A percentile compares a stretch with the other conserved stretches of the same genome.
These are phyloP conservation scores for Larix kaempferi DNA, from an alignment of 75 land plant species.

Conservation along the genomic window DNA sequence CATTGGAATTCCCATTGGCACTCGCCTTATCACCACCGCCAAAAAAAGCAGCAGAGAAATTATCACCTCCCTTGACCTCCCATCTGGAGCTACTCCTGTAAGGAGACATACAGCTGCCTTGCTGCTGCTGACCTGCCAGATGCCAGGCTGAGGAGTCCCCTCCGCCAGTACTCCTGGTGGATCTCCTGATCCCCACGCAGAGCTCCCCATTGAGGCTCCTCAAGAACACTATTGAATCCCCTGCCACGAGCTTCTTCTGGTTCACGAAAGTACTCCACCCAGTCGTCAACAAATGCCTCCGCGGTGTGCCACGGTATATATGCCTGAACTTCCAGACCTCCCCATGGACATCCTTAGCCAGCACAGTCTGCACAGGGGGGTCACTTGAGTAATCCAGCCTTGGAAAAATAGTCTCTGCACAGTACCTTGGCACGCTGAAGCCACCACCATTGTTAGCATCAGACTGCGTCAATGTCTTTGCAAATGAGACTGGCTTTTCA, in stretches of 20 bases:
- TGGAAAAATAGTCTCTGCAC: constrained; percentile 98
- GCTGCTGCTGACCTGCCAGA: constrained; percentile 16
- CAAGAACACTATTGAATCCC: constrained; percentile 93
- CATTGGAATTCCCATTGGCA: constrained; percentile 9
- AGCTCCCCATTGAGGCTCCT: constrained; percentile 86
- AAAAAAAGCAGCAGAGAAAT: constrained; percentile 32
- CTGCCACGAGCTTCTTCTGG: constrained; percentile 97
- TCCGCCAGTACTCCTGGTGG: constrained; percentile 62
- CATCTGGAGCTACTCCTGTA: constrained; percentile 21
- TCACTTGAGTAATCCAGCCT: constrained; percentile 78
- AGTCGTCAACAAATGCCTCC: constrained; percentile 94
- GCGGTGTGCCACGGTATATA: constrained; percentile 92
- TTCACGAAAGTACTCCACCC: constrained; percentile 99
- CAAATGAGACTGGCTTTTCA: constrained; percentile 84
- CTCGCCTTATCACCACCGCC: constrained; percentile 25
- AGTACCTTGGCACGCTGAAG: constrained; percentile 94
- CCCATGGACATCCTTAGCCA: constrained; percentile 96
- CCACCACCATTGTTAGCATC: constrained; percentile 99
- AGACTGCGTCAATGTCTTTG: constrained; percentile 95
- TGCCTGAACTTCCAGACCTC: constrained; percentile 93
- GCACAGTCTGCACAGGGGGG: constrained; percentile 92
- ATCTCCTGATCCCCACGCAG: constrained; percentile 87
- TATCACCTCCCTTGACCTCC: constrained; percentile 30
- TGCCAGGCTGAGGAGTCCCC: constrained; percentile 45
- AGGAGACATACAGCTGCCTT: constrained; percentile 21